A percentile compares a stretch with the other conserved stretches of the same genome.
These are phyloP conservation scores for Aspergillus egyptiacus DNA, from an alignment of 495 filamentous ascomycete species.

Conservation along the genomic window DNA sequence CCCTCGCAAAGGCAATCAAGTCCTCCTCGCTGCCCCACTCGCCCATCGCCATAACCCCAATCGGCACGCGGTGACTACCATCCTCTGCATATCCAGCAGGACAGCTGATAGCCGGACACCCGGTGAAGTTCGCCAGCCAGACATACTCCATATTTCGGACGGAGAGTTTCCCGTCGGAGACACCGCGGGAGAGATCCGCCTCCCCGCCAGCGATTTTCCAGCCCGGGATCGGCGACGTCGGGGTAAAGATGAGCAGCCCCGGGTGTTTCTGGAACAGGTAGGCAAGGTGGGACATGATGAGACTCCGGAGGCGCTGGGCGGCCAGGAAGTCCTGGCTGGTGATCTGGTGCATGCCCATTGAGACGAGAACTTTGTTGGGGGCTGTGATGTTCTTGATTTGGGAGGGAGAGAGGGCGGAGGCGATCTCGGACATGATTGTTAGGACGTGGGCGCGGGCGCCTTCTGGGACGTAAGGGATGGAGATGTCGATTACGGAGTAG, in stretches of 20 bases:
- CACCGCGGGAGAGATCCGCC: conserved; percentile 55
- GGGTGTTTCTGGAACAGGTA: conserved; percentile 66
- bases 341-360: conserved; percentile 54
- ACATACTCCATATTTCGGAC: conserved; percentile 82
- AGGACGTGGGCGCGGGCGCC: conserved; percentile 72
- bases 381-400: conserved; percentile 52
- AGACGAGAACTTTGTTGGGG: conserved; percentile 68
- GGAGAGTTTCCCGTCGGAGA: conserved; percentile 65
- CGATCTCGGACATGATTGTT: conserved; percentile 70
- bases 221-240: conserved; percentile 70
- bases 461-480: conserved; percentile 67
- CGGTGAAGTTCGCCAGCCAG: conserved; percentile 79
- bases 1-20: conserved; percentile 66
- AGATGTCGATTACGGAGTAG: conserved; percentile 68
- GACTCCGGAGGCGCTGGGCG: conserved; percentile 65
- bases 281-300: conserved; percentile 80
- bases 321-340: conserved; percentile 63
- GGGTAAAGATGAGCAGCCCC: conserved; percentile 71
- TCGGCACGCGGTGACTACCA: conserved; percentile 56
- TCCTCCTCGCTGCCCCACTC: conserved; percentile 86
- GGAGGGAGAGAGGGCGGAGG: conserved; percentile 33
- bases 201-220: conserved; percentile 55
- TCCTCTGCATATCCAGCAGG: conserved; percentile 66
- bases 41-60: conserved; percentile 84
- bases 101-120: conserved; percentile 70